Conservation (phyloP, 495 filamentous ascomycete species). For the Zalerion maritima region DNA sequence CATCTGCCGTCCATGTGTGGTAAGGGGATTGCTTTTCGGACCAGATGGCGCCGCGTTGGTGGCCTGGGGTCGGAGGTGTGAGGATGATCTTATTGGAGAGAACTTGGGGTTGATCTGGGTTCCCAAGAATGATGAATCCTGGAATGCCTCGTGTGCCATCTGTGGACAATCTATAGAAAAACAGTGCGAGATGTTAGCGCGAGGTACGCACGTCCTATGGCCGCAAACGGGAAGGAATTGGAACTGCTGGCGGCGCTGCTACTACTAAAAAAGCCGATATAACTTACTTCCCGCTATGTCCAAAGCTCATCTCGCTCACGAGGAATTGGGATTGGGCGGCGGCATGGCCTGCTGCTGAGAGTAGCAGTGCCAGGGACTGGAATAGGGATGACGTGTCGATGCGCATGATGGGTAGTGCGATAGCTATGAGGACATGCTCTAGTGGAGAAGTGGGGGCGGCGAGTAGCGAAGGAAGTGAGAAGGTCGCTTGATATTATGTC, state of each 20-base stretch:
- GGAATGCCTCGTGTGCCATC: slow-evolving; percentile 21
- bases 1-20: slow-evolving; percentile 59
- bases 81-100: slow-evolving; percentile 86
- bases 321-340: slow-evolving; percentile 45
- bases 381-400: no score
- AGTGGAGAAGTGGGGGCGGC: no score
- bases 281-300: slow-evolving; percentile 48
- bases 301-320: slow-evolving; percentile 59
- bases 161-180: slow-evolving; percentile 27
- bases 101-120: slow-evolving; percentile 53
- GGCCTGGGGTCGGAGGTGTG: slow-evolving; percentile 78
- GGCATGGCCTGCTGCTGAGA: slow-evolving; percentile 41
- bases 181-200: no score
- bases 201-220: no score
- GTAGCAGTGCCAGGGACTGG: slow-evolving; percentile 25
- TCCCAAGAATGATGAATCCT: slow-evolving; percentile 54
- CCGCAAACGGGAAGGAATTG: no score
- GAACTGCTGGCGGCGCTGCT: no score
- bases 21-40: slow-evolving; percentile 44
- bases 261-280: no score
- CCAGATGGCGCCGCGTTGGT: slow-evolving; percentile 74
- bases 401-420: no score
- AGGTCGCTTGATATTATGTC: not conserved
- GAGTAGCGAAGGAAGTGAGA: not conserved
- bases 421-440: no score